These are phyloP conservation scores for Wickerhamiella domercqiae DNA, from an alignment of 805 yeast genomes.

Conservation along the genomic window DNA sequence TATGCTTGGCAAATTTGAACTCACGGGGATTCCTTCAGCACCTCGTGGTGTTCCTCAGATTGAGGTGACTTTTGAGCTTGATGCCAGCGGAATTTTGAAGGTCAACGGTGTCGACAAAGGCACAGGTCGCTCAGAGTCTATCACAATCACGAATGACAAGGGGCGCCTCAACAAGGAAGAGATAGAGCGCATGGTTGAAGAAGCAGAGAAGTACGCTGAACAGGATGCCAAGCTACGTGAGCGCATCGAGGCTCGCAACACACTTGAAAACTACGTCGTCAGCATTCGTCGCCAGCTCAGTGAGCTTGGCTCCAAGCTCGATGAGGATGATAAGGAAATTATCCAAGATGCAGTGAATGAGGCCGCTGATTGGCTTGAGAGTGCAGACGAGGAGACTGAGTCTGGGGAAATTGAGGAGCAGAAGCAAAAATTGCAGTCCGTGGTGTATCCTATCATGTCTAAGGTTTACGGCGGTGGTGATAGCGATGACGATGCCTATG, in stretches of 20 bases:
- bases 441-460: constrained; percentile 84
- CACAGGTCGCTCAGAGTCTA: constrained; percentile 81
- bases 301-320: constrained; percentile 54
- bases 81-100: constrained; percentile 76
- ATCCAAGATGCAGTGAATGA: constrained; percentile 77
- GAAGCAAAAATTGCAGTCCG: constrained; percentile 61
- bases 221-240: constrained; percentile 74
- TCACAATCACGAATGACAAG: constrained; percentile 84
- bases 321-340: constrained; percentile 83
- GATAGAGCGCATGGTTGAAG: constrained; percentile 94
- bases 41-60: constrained; percentile 88
- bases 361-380: constrained; percentile 76
- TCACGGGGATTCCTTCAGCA: constrained; percentile 76
- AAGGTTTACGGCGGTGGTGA: constrained; percentile 54
- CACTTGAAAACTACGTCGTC: constrained; percentile 78
- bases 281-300: constrained; percentile 56
- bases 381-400: constrained; percentile 70
- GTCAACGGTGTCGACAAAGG: constrained; percentile 85
- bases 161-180: constrained; percentile 89
- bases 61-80: constrained; percentile 78
- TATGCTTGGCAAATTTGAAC: constrained; percentile 72
- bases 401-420: constrained; percentile 90
- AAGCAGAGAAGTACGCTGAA: constrained; percentile 87
- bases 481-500: constrained; percentile 36
- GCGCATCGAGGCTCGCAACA: constrained; percentile 78